phyloP scores from a whole-genome alignment of 345 rosid species.

The Hypericum perforatum region DNA sequence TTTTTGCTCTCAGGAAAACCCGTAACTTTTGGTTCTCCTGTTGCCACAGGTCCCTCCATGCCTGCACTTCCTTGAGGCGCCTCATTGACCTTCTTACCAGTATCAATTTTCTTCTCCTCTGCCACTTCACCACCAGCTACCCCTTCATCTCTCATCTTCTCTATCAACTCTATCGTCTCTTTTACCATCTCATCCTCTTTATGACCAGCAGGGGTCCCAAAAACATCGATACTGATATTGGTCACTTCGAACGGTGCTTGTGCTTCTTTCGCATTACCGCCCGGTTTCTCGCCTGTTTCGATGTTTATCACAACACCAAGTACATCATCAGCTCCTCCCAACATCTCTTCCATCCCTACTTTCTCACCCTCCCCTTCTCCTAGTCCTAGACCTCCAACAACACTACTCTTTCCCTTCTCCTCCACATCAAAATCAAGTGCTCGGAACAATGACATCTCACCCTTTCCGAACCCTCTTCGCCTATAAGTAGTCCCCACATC shows the following conservation, averaged over 20 bases:
- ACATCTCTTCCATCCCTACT: not conserved
- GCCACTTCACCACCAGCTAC: not conserved
- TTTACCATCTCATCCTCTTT: not conserved
- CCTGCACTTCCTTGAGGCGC: no score
- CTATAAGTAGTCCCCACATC: not conserved
- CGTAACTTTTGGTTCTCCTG: not conserved
- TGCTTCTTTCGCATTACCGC: not conserved
- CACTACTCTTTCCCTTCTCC: not conserved
- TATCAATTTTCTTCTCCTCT: not conserved
- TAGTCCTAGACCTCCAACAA: no score
- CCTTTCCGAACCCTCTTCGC: no score
- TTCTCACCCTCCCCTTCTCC: not conserved
- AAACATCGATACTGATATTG: not conserved
- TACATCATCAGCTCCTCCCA: not conserved
- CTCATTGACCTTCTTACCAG: not conserved
- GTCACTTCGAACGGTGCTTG: not conserved
- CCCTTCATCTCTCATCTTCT: not conserved
- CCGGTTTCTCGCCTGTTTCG: not conserved
- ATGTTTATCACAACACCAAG: not conserved
- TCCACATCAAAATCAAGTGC: no score
- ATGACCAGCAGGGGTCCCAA: not conserved
- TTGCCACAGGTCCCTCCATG: no score
- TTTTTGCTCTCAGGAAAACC: not conserved
- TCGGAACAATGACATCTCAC: not conserved
- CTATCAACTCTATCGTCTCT: not conserved